These are phyloP conservation scores for Colletotrichum salicis DNA, from an alignment of 2,329 filamentous ascomycete genomes.

Conservation along the genomic window DNA sequence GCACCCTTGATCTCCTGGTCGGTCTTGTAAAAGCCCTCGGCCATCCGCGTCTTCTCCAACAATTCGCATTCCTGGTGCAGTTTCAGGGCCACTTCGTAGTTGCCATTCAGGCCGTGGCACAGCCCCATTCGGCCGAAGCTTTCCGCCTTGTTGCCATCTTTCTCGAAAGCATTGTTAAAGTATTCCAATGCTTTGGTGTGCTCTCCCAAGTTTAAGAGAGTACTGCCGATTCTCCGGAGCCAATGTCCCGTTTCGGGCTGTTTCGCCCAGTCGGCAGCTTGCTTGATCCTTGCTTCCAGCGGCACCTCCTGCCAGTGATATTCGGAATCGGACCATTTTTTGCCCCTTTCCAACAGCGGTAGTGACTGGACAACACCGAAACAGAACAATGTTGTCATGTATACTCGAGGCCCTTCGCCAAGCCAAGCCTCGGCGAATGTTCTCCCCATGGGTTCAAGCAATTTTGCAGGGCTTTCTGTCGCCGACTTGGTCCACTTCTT, in stretches of 20 bases:
- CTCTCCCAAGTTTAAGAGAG: slow-evolving; percentile 50
- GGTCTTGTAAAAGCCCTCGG: slow-evolving; percentile 39
- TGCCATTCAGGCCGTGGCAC: slow-evolving; percentile 49
- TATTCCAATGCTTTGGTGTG: slow-evolving; percentile 48
- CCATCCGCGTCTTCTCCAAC: slow-evolving; percentile 46
- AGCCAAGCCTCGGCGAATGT: slow-evolving; percentile 54
- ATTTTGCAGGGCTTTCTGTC: slow-evolving; percentile 40
- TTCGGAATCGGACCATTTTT: slow-evolving; percentile 49
- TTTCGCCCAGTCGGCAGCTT: slow-evolving; percentile 50
- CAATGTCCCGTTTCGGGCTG: slow-evolving; percentile 49
- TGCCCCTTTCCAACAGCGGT: slow-evolving; percentile 51
- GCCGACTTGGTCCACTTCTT: slow-evolving; percentile 45
- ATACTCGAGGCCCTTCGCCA: slow-evolving; percentile 45
- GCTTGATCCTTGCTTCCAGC: slow-evolving; percentile 47
- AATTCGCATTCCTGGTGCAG: slow-evolving; percentile 50
- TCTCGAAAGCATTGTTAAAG: slow-evolving; percentile 49
- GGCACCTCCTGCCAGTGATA: slow-evolving; percentile 50
- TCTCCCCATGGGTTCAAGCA: slow-evolving; percentile 51
- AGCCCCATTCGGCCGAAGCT: slow-evolving; percentile 53
- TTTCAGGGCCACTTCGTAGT: slow-evolving; percentile 48
- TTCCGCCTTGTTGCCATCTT: slow-evolving; percentile 51
- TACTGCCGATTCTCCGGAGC: slow-evolving; percentile 53
- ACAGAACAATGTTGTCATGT: slow-evolving; percentile 53
- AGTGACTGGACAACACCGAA: slow-evolving; percentile 56
- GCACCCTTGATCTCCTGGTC: slow-evolving; percentile 41